These are phyloP conservation scores for Favolaschia claudopus DNA, from an alignment of 768 basidiomycete genomes.

Conservation along the genomic window DNA sequence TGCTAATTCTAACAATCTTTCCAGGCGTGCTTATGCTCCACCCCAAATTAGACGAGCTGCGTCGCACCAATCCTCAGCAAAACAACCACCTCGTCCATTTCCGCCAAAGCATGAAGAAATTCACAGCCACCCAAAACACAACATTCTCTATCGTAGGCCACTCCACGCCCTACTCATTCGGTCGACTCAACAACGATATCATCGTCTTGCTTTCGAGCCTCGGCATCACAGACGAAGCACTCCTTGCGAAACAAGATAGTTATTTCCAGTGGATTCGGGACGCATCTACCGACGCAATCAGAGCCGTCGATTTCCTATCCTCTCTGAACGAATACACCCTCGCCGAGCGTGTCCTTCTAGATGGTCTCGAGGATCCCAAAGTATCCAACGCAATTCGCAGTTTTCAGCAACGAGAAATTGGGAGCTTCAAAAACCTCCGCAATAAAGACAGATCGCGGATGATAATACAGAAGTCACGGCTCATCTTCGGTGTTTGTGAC, in stretches of 20 bases:
- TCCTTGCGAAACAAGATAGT: constrained; percentile 61
- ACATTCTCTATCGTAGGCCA: constrained; percentile 75
- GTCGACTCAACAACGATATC: constrained; percentile 74
- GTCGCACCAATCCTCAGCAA: constrained; percentile 15
- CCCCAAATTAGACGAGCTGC: constrained; percentile 56
- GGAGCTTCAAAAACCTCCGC: constrained; percentile 56
- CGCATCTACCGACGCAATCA: constrained; percentile 54
- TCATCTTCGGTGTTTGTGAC: constrained; percentile 74
- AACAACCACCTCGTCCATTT: constrained; percentile 60
- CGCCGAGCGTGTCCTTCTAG: constrained; percentile 61
- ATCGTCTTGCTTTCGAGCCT: constrained; percentile 71
- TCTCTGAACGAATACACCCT: constrained; percentile 54
- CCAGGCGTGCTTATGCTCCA: constrained; percentile 65
- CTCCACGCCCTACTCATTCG: constrained; percentile 70
- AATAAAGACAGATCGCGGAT: constrained; percentile 63
- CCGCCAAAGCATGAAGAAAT: constrained; percentile 76
- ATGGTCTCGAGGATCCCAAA: constrained; percentile 55
- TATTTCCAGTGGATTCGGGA: constrained; percentile 67
- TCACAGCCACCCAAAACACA: constrained; percentile 58
- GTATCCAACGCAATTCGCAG: constrained; percentile 51
- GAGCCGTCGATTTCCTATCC: constrained; percentile 65
- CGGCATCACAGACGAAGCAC: constrained; percentile 60
- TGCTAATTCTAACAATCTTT: not conserved
- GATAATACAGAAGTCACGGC: constrained; percentile 67
- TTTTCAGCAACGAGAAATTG: constrained; percentile 58